Base-by-base conservation (phyloP, 2,329 filamentous ascomycete genomes). In the Penicillium nordicum region DNA sequence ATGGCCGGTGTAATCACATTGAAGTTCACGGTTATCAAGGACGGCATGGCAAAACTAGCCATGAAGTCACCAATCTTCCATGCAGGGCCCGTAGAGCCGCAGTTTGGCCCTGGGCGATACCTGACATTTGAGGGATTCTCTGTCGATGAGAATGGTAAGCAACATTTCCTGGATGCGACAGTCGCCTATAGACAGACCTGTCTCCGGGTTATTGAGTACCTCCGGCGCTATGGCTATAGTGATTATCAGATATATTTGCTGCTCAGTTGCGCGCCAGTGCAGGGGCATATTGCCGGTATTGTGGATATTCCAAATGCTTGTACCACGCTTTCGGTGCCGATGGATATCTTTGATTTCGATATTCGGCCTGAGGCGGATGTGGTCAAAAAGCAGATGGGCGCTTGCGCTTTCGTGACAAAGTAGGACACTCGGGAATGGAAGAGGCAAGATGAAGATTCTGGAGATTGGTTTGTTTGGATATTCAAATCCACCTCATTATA, bases 301-400 rank as follows among this genome's bases (percentile, higher is more conserved):
- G 92, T 96, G 9, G 91, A 96, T 72, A 90, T 96, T 47, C 92
- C 92, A 0, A 96, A 96, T 70, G 90, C 89, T 0, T 96, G 92
- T 69, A 96, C 92, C 4, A 96, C 92, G 0, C 78, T 96, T 57
- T 92, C 91, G 0, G 71, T 96, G 52, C 92, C 92, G 1, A 90
- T 96, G 80, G 92, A 96, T 75, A 95, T 97, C 51, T 97, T 97
- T 67, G 90, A 94, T 69, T 96, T 97, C 74, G 92, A 96, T 70
- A 93, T 96, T 63, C 84, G 85, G 45, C 90, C 91, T 0, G 80
- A 81, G 54, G 79, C 79, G 5, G 79, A 81, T 7, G 83, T 82
- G 3, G 78, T 83, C 69, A 84, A 85, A 77, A 72, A 79, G 55
- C 85, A 92, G 69, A 82, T 92, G 82, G 89, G 88, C 1, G 78